Conservation (phyloP, 192 early-diverging fungal genomes). For the Coemansia sp. region DNA sequence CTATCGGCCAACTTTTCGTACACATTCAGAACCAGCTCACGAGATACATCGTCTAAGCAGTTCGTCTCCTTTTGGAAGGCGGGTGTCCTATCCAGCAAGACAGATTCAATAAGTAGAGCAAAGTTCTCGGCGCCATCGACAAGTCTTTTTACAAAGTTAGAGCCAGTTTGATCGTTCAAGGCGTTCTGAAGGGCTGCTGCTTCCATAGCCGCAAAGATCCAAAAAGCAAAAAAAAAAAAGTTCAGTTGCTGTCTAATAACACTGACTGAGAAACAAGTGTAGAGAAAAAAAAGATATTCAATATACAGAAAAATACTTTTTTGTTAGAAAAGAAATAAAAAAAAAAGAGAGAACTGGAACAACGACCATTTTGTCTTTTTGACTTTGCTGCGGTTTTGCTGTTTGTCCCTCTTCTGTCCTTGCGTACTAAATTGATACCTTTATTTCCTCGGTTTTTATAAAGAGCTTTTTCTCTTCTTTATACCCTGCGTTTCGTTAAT, state of each 20-base stretch:
- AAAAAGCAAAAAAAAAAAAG: background rate
- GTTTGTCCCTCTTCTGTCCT: too few species aligned
- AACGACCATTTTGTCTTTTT: too few species aligned
- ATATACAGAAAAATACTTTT: background rate
- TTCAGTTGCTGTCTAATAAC: background rate
- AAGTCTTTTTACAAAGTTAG: conserved; percentile 29
- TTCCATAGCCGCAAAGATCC: conserved; percentile 3
- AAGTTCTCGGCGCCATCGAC: conserved; percentile 17
- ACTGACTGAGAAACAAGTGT: background rate
- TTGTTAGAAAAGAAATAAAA: background rate
- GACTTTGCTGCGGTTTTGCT: too few species aligned
- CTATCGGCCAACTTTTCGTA: conserved; percentile 42
- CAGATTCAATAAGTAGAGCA: conserved; percentile 18
- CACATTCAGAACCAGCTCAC: conserved; percentile 24
- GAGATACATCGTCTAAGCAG: background rate
- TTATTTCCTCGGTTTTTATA: background rate
- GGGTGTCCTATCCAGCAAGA: conserved; percentile 12
- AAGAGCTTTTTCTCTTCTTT: background rate
- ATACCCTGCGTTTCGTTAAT: too few species aligned
- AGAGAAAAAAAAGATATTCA: background rate
- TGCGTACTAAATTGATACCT: too few species aligned
- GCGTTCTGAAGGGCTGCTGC: conserved; percentile 4
- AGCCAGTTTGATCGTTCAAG: conserved; percentile 28
- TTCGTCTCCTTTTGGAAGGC: background rate
- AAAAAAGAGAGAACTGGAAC: background rate